Evolutionary conservation across 202 grass and related monocot genomes (phyloP), one percentile per base, ranked within the genome.

Genomic region (Bolboschoenoplectus hybrid): DNA sequence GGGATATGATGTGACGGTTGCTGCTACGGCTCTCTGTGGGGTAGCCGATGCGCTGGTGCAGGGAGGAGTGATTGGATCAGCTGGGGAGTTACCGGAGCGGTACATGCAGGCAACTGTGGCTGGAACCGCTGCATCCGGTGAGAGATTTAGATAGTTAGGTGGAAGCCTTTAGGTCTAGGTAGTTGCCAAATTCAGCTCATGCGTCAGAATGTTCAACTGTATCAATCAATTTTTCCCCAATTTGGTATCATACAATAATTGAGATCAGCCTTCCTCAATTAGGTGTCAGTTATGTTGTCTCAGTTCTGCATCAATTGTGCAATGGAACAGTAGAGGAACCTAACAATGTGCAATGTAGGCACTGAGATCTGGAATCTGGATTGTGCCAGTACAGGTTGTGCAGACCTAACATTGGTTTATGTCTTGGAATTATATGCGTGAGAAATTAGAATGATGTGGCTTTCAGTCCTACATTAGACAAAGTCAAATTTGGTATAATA

Each of bases 101-200:
- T 98, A 98, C 84, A 98, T 95, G 96, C 96, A 98, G 89, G 96
- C 91, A 0, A 89, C 90, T 78, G 74, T 98, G 65, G 93, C 93
- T 19, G 93, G 93, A 19, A 98, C 93, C 0, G 93, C 96, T 11
- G 86, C 89, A 12, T 98, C 93, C 5, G 93, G 95, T 93, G 81
- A 83, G 81, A 70, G 8, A 83, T 65, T 19, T 58, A 79, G 32
- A 56, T 58, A 10, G 70, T 74, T 61, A 50, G 41, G 44, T 39
- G 61, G 19, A 9, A 14, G 9, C 62, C 26, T 63, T n/a, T 20
- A 49, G 57, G 62, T 81, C 67, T 82, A 6, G 71, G 63, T 83
- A 11, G 64, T 83, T 70, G 45, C 63, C 36, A 52, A 49, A 69
- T 67, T 8, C 16, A 19, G 6, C 34, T 67, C 10, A 34, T 68